phyloP scores from a whole-genome alignment of 768 basidiomycete genomes.

The Pisolithus sp. region DNA sequence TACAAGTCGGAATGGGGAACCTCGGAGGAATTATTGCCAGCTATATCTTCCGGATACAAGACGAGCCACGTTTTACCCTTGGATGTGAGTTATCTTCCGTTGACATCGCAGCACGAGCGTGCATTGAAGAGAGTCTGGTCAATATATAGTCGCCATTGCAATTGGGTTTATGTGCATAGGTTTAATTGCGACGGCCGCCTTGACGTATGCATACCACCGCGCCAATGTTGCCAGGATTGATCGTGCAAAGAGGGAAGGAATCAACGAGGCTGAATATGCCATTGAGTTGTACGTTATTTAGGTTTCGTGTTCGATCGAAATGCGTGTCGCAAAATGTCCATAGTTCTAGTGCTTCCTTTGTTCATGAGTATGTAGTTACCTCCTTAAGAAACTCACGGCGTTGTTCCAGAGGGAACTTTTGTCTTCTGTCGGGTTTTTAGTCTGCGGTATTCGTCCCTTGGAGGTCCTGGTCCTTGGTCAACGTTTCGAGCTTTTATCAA shows the following conservation, averaged over 20 bases:
- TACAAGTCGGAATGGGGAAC: conserved; percentile 51
- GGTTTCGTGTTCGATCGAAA: no score
- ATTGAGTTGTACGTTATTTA: not conserved
- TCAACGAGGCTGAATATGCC: not conserved
- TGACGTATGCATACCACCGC: not conserved
- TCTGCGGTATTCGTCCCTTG: no score
- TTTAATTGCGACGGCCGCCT: conserved; percentile 17
- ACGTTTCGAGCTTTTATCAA: no score
- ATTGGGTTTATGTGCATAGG: conserved; percentile 64
- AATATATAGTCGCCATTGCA: conserved; percentile 44
- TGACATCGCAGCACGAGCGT: not conserved
- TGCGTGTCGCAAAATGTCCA: no score
- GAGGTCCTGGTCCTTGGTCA: no score
- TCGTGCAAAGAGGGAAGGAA: not conserved
- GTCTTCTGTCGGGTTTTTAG: no score
- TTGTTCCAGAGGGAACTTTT: no score
- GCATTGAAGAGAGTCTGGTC: not conserved
- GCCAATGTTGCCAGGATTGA: not conserved
- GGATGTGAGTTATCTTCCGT: conserved; percentile 44
- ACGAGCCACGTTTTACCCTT: conserved; percentile 50
- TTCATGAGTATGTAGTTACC: no score
- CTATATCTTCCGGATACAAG: conserved; percentile 54
- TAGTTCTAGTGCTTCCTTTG: no score
- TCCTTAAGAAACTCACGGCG: no score
- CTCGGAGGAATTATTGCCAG: conserved; percentile 55